A percentile compares a stretch with the other conserved stretches of the same genome.
These are phyloP conservation scores for Fusarium cyanostomum DNA, from an alignment of 2,329 filamentous ascomycete genomes.

Conservation along the genomic window DNA sequence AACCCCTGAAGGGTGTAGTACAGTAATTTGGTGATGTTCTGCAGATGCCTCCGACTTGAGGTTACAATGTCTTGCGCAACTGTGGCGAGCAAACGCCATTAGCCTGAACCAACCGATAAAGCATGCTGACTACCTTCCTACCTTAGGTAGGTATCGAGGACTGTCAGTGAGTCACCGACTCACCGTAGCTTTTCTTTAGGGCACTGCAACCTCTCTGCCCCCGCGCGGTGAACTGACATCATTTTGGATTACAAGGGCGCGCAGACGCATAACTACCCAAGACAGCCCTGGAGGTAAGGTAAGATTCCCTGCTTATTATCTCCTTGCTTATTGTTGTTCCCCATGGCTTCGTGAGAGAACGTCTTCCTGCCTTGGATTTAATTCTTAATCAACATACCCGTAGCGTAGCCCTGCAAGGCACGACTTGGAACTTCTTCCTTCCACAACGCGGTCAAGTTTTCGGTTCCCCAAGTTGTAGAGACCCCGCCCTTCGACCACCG, in stretches of 20 bases:
- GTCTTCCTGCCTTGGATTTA: not conserved
- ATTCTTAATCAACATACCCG: not conserved
- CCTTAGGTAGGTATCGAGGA: no score
- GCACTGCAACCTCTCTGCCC: conserved; percentile 6
- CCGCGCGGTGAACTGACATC: conserved; percentile 32
- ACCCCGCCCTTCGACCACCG: not conserved
- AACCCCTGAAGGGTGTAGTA: not conserved
- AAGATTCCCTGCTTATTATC: not conserved
- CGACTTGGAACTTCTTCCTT: conserved; percentile 9
- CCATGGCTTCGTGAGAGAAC: not conserved
- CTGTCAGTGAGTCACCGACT: not conserved
- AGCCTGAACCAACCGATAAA: conserved; percentile 17
- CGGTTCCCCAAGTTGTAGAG: not conserved
- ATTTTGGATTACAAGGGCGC: conserved; percentile 10
- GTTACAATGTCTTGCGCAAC: not conserved
- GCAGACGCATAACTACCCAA: no score
- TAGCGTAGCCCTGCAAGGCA: not conserved
- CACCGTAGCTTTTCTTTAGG: conserved; percentile 7
- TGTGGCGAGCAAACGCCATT: conserved; percentile 11
- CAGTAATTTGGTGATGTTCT: conserved; percentile 18
- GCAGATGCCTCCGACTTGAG: not conserved
- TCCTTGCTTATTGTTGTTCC: not conserved
- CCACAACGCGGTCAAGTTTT: not conserved
- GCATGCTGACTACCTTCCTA: no score
- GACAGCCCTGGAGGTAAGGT: not conserved